These are phyloP conservation scores for Penicillium waksmanii DNA, from an alignment of 495 filamentous ascomycete species.

Conservation along the genomic window DNA sequence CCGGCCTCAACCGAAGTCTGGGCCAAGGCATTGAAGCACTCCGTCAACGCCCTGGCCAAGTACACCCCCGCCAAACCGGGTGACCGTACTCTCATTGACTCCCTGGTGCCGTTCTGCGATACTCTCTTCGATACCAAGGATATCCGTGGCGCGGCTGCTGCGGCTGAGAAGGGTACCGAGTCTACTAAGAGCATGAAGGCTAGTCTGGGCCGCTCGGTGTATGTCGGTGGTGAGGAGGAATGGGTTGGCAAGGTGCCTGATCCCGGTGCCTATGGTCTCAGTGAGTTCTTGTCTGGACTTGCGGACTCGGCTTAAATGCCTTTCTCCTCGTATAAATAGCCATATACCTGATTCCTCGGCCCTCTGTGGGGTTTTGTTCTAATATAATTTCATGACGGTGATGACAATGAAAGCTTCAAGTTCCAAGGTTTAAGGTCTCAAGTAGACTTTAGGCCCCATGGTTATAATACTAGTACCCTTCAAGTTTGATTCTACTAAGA, in stretches of 20 bases:
- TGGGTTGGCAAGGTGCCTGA: constrained; percentile 82
- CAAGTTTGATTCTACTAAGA: too few relatives aligned
- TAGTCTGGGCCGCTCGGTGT: constrained; percentile 84
- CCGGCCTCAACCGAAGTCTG: constrained; percentile 62
- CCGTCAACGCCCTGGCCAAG: constrained; percentile 68
- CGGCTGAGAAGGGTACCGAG: constrained; percentile 75
- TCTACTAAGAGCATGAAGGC: constrained; percentile 90
- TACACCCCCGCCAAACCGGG: constrained; percentile 92
- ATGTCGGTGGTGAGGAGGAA: constrained; percentile 81
- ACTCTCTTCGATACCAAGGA: constrained; percentile 64
- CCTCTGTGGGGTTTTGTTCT: constrained; percentile 13
- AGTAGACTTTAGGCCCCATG: too few relatives aligned
- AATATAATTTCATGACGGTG: constrained; percentile 36
- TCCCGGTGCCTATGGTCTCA: constrained; percentile 86
- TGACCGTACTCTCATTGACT: constrained; percentile 90
- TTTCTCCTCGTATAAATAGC: constrained; percentile 15
- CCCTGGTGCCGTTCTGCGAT: constrained; percentile 84
- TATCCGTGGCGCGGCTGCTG: constrained; percentile 70
- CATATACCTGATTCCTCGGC: constrained; percentile 13
- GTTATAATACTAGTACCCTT: too few relatives aligned
- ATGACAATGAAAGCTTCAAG: constrained; percentile 19
- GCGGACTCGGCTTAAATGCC: constrained; percentile 51
- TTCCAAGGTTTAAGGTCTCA: neutral
- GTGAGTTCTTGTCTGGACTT: constrained; percentile 77
- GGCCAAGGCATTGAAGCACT: constrained; percentile 72